Base-by-base conservation (phyloP, 2,329 filamentous ascomycete genomes). In the Neonectria sp. region DNA sequence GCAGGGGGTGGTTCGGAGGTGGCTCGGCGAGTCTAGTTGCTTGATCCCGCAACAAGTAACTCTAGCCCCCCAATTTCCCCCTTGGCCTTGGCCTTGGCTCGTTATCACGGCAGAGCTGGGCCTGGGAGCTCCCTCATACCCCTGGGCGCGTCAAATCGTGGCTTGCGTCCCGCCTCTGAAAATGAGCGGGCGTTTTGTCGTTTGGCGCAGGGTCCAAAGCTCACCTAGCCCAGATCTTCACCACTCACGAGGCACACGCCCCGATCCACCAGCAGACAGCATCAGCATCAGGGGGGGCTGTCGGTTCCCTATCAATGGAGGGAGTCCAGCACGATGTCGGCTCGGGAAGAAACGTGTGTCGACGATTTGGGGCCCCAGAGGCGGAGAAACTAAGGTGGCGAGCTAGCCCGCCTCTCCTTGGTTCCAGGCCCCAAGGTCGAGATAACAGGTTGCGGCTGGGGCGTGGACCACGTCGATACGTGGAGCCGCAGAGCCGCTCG, bases 401-500 rank as follows among this genome's bases (percentile, higher is more conserved):
- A 65, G 55, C 60, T 58, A 60, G 68, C 43, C 55, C 58, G 55
- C 53, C 43, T 24, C 43, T 55, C 46, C 12, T 51, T 53, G 48
- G 60, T 49, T 64, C 55, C 29, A 59, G 37, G 29, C 55, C 29
- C 35, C 33, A 31, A 33, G 25, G 58, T 61, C 49, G 43, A 68
- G 58, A 64, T 68, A 72, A 67, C 71, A 68, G 31, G 48, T 51
- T 68, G 67, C 40, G 56, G 52, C 49, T 51, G 58, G 68, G 71
- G 63, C 63, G 69, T 72, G 72, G 51, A 68, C 52, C 40, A 8
- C 24, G 49, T 35, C 9, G n/a, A 55, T 51, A 55, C 67, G 67
- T 62, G 63, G 68, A 58, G 63, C 60, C 61, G 65, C 72, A 73
- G 63, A 71, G 71, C 73, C 73, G 66, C 69, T 75, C 68, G 66